Evolutionary conservation across 1,284 basidiomycete species (phyloP), one percentile per base, ranked within the genome.

Genomic region (Porodaedalea pini): DNA sequence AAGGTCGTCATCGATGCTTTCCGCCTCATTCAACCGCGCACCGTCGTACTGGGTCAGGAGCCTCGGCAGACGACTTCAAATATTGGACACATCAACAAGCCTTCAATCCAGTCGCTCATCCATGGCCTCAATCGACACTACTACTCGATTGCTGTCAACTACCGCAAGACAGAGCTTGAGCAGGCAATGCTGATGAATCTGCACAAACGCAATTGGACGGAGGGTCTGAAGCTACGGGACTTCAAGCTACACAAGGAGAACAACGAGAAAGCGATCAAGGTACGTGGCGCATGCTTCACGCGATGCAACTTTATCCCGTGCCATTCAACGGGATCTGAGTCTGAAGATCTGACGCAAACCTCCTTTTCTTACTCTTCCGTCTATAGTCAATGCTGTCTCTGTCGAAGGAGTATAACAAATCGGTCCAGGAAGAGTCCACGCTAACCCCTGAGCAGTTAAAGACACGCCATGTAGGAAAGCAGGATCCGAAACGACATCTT

Each of bases 1-100:
- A 95, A 95, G 72, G 97, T 99, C 45, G 97, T 99, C 59, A 98
- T 99, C 64, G 97, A 99, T 75, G 97, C 97, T 5, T 99, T 99
- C 82, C 89, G 97, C 61, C 87, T 94, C 44, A 98, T 98, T 75
- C 89, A 90, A 69, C 91, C 94, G 32, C 86, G 91, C 65, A 81
- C 85, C 47, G 86, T 96, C 62, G 82, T 92, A 39, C 77, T 92
- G 65, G 95, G 97, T 56, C 89, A 94, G 62, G 97, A 99, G 75
- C 92, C 94, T 15, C 83, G 97, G 29, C 97, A 99, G 72, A 98
- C 94, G 54, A 99, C 97, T 11, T 94, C 92, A 41, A 99, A 99
- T 71, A 95, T 99, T 61, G 97, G 97, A 10, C 96, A 98, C 70
- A 90, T 99, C 70, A 97, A 97, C 75, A 98, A 99, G 73, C 97